Conservation (phyloP, 305 asterid species). For the Rubia occidens region DNA sequence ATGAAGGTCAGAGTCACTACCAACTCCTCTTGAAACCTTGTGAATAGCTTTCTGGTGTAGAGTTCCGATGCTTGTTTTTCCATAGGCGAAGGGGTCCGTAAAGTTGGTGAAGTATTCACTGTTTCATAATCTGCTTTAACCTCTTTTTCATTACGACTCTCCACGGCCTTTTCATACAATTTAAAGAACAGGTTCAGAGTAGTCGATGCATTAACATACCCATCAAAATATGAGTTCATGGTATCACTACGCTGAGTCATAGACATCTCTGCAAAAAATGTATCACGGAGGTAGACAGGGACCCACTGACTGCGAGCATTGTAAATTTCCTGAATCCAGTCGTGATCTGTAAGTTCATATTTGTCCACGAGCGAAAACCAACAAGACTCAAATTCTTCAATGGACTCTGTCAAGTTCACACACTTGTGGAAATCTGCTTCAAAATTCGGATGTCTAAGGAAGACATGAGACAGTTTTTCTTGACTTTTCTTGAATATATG, state of each 20-base stretch:
- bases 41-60: constrained; percentile 69
- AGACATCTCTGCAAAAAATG: constrained; percentile 75
- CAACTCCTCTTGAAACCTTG: constrained; percentile 79
- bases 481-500: constrained; percentile 65
- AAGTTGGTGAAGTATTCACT: constrained; percentile 37
- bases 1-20: constrained; percentile 80
- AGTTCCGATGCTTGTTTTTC: constrained; percentile 85
- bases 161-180: constrained; percentile 57
- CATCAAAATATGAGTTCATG: constrained; percentile 57
- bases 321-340: constrained; percentile 72
- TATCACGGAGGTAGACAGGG: constrained; percentile 60
- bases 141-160: constrained; percentile 63
- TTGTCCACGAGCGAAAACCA: constrained; percentile 52
- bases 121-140: constrained; percentile 68
- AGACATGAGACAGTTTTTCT: constrained; percentile 52
- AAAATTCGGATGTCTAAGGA: constrained; percentile 44
- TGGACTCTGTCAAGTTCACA: constrained; percentile 54
- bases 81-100: constrained; percentile 91
- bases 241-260: constrained; percentile 42
- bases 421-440: constrained; percentile 63
- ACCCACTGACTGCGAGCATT: constrained; percentile 75
- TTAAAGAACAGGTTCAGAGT: constrained; percentile 49
- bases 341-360: constrained; percentile 51
- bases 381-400: constrained; percentile 73
- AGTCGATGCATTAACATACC: constrained; percentile 42